phyloP scores from a whole-genome alignment of 2,329 filamentous ascomycete species.

The Cyphellophora attinorum region DNA sequence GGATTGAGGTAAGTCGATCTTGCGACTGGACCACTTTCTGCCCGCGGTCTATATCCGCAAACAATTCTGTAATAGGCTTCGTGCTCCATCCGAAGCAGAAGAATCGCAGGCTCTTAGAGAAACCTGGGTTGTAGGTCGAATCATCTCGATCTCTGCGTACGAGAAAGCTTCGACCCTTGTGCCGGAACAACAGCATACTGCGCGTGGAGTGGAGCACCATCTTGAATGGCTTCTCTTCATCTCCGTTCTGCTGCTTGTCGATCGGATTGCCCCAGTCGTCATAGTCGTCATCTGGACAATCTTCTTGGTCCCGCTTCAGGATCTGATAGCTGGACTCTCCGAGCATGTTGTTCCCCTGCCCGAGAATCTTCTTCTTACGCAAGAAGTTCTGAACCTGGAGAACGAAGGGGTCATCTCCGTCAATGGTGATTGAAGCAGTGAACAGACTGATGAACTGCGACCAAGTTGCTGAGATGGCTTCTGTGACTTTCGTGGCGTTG shows the following conservation, averaged over 20 bases:
- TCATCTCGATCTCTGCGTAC: background rate
- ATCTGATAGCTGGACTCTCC: background rate
- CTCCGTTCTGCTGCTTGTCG: background rate
- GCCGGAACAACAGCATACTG: background rate
- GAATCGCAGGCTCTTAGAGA: background rate
- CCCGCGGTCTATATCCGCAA: conserved; percentile 28
- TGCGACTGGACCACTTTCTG: conserved; percentile 29
- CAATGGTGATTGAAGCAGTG: background rate
- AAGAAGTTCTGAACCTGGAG: background rate
- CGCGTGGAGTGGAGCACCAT: background rate
- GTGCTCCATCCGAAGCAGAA: conserved; percentile 21
- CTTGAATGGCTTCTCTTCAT: background rate
- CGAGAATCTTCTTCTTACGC: background rate
- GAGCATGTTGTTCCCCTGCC: background rate
- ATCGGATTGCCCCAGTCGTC: background rate
- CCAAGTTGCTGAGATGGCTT: background rate
- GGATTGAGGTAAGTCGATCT: conserved; percentile 21
- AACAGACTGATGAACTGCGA: background rate
- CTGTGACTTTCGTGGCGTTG: background rate
- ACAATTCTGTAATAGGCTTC: conserved; percentile 37
- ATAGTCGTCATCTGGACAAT: conserved; percentile 1
- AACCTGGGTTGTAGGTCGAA: background rate
- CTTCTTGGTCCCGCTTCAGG: background rate
- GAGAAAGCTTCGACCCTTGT: conserved; percentile 1
- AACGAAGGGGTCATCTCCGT: background rate